These are phyloP conservation scores for Thraustochytrium striatum DNA, from an alignment of 352 stramenopile species.

Conservation along the genomic window DNA sequence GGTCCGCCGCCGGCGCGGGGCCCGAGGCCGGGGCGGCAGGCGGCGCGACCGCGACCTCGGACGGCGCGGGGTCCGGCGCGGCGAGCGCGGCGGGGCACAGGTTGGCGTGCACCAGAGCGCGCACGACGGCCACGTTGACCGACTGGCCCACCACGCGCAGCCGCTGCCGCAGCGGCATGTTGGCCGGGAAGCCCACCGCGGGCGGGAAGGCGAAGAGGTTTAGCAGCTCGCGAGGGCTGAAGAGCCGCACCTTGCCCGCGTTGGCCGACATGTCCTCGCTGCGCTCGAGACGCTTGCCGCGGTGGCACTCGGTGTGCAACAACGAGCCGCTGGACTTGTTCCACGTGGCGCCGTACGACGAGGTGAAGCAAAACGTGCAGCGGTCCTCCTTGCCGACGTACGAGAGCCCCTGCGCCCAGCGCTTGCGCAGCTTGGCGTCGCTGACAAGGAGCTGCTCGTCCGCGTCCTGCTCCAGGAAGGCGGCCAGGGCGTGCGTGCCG, in stretches of 20 bases:
- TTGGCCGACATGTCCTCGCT: slow-evolving; percentile 7
- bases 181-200: slow-evolving; percentile 49
- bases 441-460: slow-evolving; percentile 29
- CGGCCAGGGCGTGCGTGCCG: slow-evolving; percentile 8
- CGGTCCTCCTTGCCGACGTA: slow-evolving; percentile 49
- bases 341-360: slow-evolving; percentile 56
- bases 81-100: slow-evolving; percentile 3
- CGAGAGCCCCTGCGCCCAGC: slow-evolving; percentile 51
- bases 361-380: slow-evolving; percentile 60
- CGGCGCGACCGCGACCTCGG: too few relatives aligned
- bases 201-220: slow-evolving; percentile 58
- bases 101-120: slow-evolving; percentile 28
- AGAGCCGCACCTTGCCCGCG: slow-evolving; percentile 50
- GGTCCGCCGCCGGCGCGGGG: too few relatives aligned
- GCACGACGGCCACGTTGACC: slow-evolving; percentile 56
- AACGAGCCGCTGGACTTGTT: slow-evolving; percentile 56
- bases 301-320: slow-evolving; percentile 40
- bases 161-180: slow-evolving; percentile 50
- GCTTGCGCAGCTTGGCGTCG: slow-evolving; percentile 50
- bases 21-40: too few relatives aligned
- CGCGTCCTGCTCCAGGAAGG: slow-evolving; percentile 1
- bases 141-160: slow-evolving; percentile 58
- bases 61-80: too few relatives aligned
- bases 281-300: neutral
- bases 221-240: slow-evolving; percentile 57